Base-by-base conservation (phyloP, 1,139 yeast genomes). In the Protomyces lactucae-debilis region DNA sequence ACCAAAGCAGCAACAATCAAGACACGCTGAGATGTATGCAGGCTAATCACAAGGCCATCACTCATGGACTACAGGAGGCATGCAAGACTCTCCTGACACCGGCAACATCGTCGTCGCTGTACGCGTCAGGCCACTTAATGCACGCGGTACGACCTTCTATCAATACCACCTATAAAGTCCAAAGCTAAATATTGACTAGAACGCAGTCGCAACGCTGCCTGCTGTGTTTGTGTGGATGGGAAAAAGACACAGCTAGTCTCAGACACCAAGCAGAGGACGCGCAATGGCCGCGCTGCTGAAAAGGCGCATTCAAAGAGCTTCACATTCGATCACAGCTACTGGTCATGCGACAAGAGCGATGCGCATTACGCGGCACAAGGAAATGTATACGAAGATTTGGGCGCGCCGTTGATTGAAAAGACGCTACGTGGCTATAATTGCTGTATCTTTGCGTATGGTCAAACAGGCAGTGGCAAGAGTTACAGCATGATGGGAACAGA, bases 401-500 rank as follows among this genome's bases (percentile, higher is more conserved):
- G 91, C 0, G 78, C 80, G 2, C 84, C 82, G 52, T 77, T 85
- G 66, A 74, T 87, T n/a, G 79, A 81, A 37, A 89, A 87, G 71
- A 81, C 85, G 43, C 78, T 86, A 69, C 80, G 80, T 65, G 95
- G 95, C 0, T 87, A 80, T 73, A 87, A 87, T 72, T 86, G 88
- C 28, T 87, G 93, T 72, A 80, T 87, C 10, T 78, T 87, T 70
- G 92, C 93, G 0, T 85, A 87, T 71, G 95, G 95, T 0, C 92
- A 87, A 72, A 87, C 93, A 0, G 87, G 92, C 2, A 80, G 83
- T 0, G 93, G 93, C 2, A 87, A 87, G 71, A 84, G 92, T 0
- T 82, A 78, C 70, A 85, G 92, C 0, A 86, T 87, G 91, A 83
- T 85, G 85, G 92, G 92, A 0, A 70, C 73, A 9, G 73, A 76